Evolutionary conservation across 768 basidiomycete genomes (phyloP).

Genomic region (Termitomyces sp.): DNA sequence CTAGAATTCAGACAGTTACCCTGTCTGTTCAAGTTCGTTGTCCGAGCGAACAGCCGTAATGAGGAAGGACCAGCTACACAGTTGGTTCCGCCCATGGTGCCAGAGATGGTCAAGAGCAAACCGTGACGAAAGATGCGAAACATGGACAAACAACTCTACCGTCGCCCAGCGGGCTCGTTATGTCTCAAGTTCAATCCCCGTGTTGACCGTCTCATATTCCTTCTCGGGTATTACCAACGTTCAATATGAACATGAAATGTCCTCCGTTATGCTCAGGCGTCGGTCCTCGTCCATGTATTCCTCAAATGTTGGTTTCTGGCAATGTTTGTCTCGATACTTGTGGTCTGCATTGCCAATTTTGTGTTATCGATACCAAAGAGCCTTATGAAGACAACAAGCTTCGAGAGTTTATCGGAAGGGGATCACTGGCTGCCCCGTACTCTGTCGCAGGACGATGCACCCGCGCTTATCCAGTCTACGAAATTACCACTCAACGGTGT

Average conservation of each 20-base stretch:
- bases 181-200: too few relatives aligned
- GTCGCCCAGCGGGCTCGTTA: too few relatives aligned
- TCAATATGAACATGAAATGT: too few relatives aligned
- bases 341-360: too few relatives aligned
- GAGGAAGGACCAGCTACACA: not conserved
- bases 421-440: constrained; percentile 1
- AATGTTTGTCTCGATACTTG: too few relatives aligned
- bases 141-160: not conserved
- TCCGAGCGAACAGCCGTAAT: not conserved
- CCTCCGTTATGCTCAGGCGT: too few relatives aligned
- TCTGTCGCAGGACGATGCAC: constrained; percentile 16
- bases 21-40: not conserved
- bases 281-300: too few relatives aligned
- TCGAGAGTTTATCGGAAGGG: constrained; percentile 17
- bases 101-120: not conserved
- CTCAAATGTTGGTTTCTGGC: too few relatives aligned
- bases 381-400: not conserved
- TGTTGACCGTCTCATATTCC: too few relatives aligned
- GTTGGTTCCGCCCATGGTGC: not conserved
- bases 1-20: not conserved
- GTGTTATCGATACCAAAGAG: too few relatives aligned
- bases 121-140: not conserved
- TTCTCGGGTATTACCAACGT: too few relatives aligned
- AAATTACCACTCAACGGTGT: not conserved
- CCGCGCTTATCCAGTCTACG: constrained; percentile 16